Percentiles rank a stretch among this genome's conserved stretches.
phyloP scores from a whole-genome alignment of 2,329 filamentous ascomycete species.

The Venturia asperata region DNA sequence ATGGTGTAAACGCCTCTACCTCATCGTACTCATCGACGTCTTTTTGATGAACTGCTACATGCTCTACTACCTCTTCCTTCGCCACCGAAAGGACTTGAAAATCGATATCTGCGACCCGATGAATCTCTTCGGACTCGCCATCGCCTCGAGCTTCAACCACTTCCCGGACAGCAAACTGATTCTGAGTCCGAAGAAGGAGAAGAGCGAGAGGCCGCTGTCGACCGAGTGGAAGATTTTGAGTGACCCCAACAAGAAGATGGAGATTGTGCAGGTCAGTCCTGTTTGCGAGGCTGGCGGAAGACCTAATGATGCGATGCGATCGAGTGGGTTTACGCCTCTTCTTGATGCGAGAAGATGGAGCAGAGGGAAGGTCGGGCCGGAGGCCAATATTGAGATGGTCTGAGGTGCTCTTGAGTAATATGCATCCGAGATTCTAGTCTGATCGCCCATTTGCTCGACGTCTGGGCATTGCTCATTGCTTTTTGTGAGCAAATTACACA shows the following conservation, averaged over 20 bases:
- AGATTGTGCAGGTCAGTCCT: not conserved
- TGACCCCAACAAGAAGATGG: not conserved
- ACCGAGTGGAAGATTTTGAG: constrained; percentile 1
- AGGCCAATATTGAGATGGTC: not conserved
- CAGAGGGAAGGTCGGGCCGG: not conserved
- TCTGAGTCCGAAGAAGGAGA: constrained; percentile 4
- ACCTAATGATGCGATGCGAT: not conserved
- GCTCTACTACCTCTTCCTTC: constrained; percentile 9
- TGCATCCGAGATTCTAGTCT: not conserved
- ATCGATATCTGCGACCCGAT: constrained; percentile 2
- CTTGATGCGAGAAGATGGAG: not conserved
- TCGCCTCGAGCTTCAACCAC: not conserved
- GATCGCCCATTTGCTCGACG: too few species aligned
- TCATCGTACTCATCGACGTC: not conserved
- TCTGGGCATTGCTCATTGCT: too few species aligned
- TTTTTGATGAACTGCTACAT: constrained; percentile 5
- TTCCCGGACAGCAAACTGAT: not conserved
- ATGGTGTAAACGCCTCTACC: not conserved
- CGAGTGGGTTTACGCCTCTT: constrained; percentile 3
- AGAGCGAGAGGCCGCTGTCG: not conserved
- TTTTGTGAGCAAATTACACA: too few species aligned
- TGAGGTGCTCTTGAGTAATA: not conserved
- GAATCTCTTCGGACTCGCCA: not conserved
- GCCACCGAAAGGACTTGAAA: not conserved
- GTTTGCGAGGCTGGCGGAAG: not conserved